These are phyloP conservation scores for Didymella pomorum DNA, from an alignment of 2,329 filamentous ascomycete genomes.

Conservation along the genomic window DNA sequence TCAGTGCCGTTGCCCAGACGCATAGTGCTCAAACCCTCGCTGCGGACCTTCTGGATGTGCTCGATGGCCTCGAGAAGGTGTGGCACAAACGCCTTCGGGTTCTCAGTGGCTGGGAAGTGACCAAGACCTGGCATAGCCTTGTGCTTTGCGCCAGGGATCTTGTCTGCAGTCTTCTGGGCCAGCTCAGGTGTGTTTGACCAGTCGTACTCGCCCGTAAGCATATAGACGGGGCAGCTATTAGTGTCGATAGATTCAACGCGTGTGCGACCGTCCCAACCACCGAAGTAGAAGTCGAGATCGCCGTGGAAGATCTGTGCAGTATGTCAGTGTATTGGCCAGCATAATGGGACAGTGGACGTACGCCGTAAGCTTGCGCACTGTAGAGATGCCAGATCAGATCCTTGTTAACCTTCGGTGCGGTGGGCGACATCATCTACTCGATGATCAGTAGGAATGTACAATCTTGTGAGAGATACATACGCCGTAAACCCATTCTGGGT, in stretches of 20 bases:
- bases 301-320: slow-evolving; percentile 57
- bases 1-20: slow-evolving; percentile 41
- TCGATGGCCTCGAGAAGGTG: slow-evolving; percentile 51
- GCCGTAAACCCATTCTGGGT: slow-evolving; percentile 60
- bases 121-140: slow-evolving; percentile 57
- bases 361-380: slow-evolving; percentile 59
- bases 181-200: slow-evolving; percentile 59
- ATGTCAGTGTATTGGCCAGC: background rate
- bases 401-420: slow-evolving; percentile 55
- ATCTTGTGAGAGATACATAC: slow-evolving; percentile 19
- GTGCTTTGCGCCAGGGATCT: slow-evolving; percentile 57
- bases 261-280: slow-evolving; percentile 58
- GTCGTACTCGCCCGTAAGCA: slow-evolving; percentile 61
- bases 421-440: slow-evolving; percentile 56
- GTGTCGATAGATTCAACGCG: slow-evolving; percentile 57
- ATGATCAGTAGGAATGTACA: slow-evolving; percentile 4
- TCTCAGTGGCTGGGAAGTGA: slow-evolving; percentile 59
- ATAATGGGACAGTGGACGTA: slow-evolving; percentile 17
- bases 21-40: slow-evolving; percentile 43
- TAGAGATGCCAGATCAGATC: slow-evolving; percentile 61
- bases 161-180: slow-evolving; percentile 57
- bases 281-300: slow-evolving; percentile 61
- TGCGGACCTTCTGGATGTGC: slow-evolving; percentile 47
- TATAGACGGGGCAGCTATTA: slow-evolving; percentile 59
- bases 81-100: slow-evolving; percentile 51